Percentiles rank a stretch among this genome's conserved stretches.
Conservation (phyloP, 2,329 filamentous ascomycete genomes). For the Aciculosporium take region DNA sequence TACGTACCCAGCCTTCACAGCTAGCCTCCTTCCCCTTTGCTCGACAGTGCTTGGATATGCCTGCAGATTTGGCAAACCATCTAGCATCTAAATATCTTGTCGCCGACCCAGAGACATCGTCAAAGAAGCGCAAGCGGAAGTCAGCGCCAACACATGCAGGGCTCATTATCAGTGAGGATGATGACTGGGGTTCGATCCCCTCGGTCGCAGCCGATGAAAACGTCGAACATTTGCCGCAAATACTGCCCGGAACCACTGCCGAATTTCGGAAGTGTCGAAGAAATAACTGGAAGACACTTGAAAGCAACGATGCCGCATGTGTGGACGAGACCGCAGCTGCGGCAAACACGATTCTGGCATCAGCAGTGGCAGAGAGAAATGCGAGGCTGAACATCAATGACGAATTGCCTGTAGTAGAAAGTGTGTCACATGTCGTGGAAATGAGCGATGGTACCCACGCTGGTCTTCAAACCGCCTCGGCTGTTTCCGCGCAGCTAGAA, state of each 20-base stretch:
- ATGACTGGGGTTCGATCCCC: conserved; percentile 36
- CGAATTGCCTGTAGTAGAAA: conserved; percentile 33
- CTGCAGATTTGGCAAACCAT: conserved; percentile 60
- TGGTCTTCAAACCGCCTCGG: conserved; percentile 69
- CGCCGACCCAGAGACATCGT: conserved; percentile 35
- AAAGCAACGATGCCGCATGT: conserved; percentile 20
- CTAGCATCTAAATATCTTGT: conserved; percentile 81
- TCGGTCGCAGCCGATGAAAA: conserved; percentile 14
- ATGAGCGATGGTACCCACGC: conserved; percentile 85
- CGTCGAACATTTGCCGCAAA: conserved; percentile 35
- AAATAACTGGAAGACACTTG: conserved; percentile 65
- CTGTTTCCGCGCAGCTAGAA: conserved; percentile 57
- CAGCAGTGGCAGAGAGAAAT: conserved; percentile 52
- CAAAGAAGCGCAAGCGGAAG: conserved; percentile 53
- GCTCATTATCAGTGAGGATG: conserved; percentile 52
- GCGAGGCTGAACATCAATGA: conserved; percentile 34
- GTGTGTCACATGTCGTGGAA: conserved; percentile 35
- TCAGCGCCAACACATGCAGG: conserved; percentile 26
- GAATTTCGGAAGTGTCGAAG: conserved; percentile 66
- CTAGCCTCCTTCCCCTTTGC: background rate
- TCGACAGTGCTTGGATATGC: conserved; percentile 24
- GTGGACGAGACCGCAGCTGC: conserved; percentile 35
- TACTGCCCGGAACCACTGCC: conserved; percentile 35
- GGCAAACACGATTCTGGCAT: conserved; percentile 63
- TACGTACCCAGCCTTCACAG: background rate